phyloP scores from a whole-genome alignment of 2,329 filamentous ascomycete species.

The Coniella lustricola region DNA sequence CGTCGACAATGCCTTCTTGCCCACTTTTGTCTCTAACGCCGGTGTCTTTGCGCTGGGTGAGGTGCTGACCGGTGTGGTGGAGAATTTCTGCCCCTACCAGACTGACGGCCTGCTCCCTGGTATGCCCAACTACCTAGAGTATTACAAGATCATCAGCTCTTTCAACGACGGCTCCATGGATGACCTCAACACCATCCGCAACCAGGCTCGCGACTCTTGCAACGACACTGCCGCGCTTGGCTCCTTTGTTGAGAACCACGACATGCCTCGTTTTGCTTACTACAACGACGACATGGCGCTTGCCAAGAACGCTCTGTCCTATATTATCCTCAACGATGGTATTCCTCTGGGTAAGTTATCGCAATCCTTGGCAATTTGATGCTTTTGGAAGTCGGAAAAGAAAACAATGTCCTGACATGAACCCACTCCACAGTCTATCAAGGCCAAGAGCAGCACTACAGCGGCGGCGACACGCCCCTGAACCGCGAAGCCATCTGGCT shows the following conservation, averaged over 20 bases:
- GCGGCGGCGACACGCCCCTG: constrained; percentile 33
- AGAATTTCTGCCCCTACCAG: constrained; percentile 46
- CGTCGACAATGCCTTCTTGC: constrained; percentile 52
- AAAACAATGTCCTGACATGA: constrained; percentile 18
- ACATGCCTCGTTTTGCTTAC: constrained; percentile 46
- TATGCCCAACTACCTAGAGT: constrained; percentile 50
- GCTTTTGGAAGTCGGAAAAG: too few relatives aligned
- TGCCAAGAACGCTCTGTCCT: constrained; percentile 54
- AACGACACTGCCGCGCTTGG: constrained; percentile 39
- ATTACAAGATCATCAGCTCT: constrained; percentile 32
- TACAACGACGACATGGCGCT: constrained; percentile 46
- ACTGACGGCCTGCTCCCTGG: constrained; percentile 41
- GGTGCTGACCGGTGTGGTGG: constrained; percentile 46
- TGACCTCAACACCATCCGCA: constrained; percentile 32
- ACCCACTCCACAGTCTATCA: constrained; percentile 41
- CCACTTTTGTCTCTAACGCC: constrained; percentile 43
- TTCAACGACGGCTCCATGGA: constrained; percentile 33
- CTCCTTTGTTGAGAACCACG: constrained; percentile 54
- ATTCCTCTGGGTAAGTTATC: constrained; percentile 31
- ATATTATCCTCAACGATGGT: constrained; percentile 53
- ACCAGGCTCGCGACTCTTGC: constrained; percentile 29
- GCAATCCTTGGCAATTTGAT: too few relatives aligned
- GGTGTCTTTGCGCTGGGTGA: constrained; percentile 57
- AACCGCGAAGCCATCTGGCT: constrained; percentile 46
- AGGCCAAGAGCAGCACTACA: constrained; percentile 50